phyloP scores from a whole-genome alignment of 345 rosid species.

The Schrenkiella parvula region DNA sequence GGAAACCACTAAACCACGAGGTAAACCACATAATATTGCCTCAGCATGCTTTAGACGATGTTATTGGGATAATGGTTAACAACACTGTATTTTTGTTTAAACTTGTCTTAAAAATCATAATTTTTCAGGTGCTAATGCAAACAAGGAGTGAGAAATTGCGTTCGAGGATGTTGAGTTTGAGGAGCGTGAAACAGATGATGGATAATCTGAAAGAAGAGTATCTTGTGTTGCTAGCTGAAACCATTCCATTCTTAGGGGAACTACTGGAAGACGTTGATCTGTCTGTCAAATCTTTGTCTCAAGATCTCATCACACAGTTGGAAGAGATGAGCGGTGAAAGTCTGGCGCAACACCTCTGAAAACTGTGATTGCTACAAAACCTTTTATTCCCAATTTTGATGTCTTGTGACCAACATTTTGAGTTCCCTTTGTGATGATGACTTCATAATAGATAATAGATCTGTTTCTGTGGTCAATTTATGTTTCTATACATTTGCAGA shows the following conservation, averaged over 20 bases:
- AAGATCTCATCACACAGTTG: slow-evolving; percentile 80
- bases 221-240: slow-evolving; percentile 68
- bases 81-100: not conserved
- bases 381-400: slow-evolving; percentile 13
- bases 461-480: not conserved
- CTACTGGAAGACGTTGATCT: slow-evolving; percentile 79
- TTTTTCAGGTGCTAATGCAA: slow-evolving; percentile 76
- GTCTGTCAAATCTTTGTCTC: slow-evolving; percentile 77
- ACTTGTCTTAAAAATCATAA: not conserved
- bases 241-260: slow-evolving; percentile 88
- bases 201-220: slow-evolving; percentile 88
- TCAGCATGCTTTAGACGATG: not conserved
- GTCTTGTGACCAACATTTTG: not conserved
- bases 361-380: not conserved
- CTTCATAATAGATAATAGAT: not conserved
- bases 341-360: slow-evolving; percentile 60
- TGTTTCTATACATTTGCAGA: not conserved
- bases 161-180: slow-evolving; percentile 67
- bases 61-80: not conserved
- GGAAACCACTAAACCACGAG: slow-evolving; percentile 95
- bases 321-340: slow-evolving; percentile 87
- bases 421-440: not conserved
- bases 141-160: slow-evolving; percentile 84
- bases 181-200: slow-evolving; percentile 62
- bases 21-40: slow-evolving; percentile 32